Evolutionary conservation across 2,329 filamentous ascomycete genomes (phyloP), one percentile per base, ranked within the genome.

Genomic region (Harringtonia aguacate): DNA sequence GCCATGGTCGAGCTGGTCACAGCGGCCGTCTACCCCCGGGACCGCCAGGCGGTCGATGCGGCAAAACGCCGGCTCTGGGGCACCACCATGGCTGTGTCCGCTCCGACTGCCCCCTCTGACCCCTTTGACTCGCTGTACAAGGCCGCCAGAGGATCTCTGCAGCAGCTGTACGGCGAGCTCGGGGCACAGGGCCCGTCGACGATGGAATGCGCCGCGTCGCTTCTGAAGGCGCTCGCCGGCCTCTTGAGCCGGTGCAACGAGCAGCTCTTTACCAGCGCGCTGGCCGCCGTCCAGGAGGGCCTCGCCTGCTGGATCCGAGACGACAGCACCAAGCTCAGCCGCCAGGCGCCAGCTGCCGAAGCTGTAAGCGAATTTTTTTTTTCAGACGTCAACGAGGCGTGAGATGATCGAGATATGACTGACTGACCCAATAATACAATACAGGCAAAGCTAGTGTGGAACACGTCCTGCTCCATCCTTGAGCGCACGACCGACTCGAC

Each of bases 1-100:
- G 63, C 61, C 10, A 53, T 64, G 2, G 58, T 61, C n/a, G 64
- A 66, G 37, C 54, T 78, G 3, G 57, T 77, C 8, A 61, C 63
- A 3, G 52, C 59, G 36, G 70, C 76, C 12, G 69, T 60, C 31
- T 68, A 80, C 41, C 79, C 80, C 8, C 68, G 70, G 12, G 79
- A 80, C 52, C 68, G 69, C 8, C 73, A 79, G 48, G 73, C 77
- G 12, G 64, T 87, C 5, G 83, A 87, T 46, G 71, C 75, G 42
- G 79, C 77, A 43, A 70, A 76, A 40, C 74, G 75, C 40, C 71
- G 70, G n/a, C 64, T 89, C 0, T 87, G 82, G 81, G 78, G 78
- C 4, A 72, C 71, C 2, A 56, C 61, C 1, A 60, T 60, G 30
- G 59, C 61, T 1, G 65, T 64, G 2, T 55, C 62, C 3, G 46